phyloP scores from a whole-genome alignment of 1,284 basidiomycete genomes.

The Ustilago lituana region DNA sequence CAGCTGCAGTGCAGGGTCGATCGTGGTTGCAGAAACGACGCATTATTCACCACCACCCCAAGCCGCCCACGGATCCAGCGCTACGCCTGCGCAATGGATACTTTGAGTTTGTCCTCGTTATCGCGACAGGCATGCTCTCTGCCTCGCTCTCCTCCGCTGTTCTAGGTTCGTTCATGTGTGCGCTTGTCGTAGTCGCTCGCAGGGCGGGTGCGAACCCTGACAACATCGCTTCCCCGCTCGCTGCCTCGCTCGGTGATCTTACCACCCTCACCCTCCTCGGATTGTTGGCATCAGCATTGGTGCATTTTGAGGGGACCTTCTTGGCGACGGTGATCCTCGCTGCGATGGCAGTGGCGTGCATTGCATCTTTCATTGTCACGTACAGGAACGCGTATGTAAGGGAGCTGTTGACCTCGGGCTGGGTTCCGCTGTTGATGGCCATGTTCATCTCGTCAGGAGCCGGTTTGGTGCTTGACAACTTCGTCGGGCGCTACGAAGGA shows the following conservation, averaged over 20 bases:
- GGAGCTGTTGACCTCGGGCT: conserved; percentile 81
- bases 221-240: conserved; percentile 93
- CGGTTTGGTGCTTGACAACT: conserved; percentile 88
- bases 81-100: conserved; percentile 67
- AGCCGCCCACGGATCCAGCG: conserved; percentile 63
- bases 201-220: conserved; percentile 84
- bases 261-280: conserved; percentile 74
- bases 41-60: conserved; percentile 63
- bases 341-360: conserved; percentile 72
- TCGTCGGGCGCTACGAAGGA: conserved; percentile 84
- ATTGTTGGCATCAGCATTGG: conserved; percentile 63
- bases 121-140: conserved; percentile 87
- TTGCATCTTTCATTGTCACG: conserved; percentile 72
- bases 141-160: conserved; percentile 81
- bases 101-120: conserved; percentile 79
- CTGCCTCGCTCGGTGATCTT: conserved; percentile 90
- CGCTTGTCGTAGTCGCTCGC: conserved; percentile 81
- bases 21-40: conserved; percentile 37
- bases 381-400: conserved; percentile 76
- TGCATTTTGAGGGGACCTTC: conserved; percentile 67
- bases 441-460: conserved; percentile 92
- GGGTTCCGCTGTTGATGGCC: conserved; percentile 87
- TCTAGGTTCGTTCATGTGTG: conserved; percentile 92
- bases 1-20: background rate
- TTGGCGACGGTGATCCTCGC: conserved; percentile 73